phyloP scores from a whole-genome alignment of 495 filamentous ascomycete species.

The Annulohypoxylon bovei region DNA sequence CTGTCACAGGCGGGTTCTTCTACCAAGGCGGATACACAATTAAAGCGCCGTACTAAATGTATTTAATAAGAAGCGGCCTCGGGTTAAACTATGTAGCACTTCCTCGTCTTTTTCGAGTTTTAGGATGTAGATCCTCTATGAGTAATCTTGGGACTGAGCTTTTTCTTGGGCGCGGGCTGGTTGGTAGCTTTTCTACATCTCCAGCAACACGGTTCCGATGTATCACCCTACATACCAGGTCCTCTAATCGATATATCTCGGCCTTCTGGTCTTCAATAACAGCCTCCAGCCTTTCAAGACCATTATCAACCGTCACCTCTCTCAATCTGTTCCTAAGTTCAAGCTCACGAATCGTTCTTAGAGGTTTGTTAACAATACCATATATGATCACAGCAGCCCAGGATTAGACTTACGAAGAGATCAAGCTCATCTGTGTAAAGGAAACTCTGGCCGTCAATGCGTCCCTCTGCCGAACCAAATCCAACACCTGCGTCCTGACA shows the following conservation, averaged over 20 bases:
- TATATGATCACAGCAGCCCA: background rate
- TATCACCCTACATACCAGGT: conserved; percentile 42
- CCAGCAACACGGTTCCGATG: conserved; percentile 36
- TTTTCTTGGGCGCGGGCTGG: conserved; percentile 14
- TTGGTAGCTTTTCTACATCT: conserved; percentile 10
- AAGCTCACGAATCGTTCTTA: conserved; percentile 46
- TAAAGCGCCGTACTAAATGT: conserved; percentile 30
- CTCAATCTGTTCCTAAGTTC: conserved; percentile 32
- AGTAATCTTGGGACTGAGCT: background rate
- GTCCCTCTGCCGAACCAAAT: conserved; percentile 59
- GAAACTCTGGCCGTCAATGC: conserved; percentile 51
- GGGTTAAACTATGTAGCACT: conserved; percentile 10
- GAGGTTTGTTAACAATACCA: background rate
- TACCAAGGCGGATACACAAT: conserved; percentile 75
- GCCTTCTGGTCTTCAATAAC: conserved; percentile 41
- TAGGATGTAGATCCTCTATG: background rate
- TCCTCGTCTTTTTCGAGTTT: conserved; percentile 4
- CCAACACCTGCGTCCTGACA: conserved; percentile 49
- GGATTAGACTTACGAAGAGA: conserved; percentile 47
- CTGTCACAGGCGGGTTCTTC: conserved; percentile 69
- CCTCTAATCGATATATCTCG: conserved; percentile 45
- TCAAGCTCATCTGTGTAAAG: conserved; percentile 52
- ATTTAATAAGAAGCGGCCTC: background rate
- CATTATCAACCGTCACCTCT: conserved; percentile 27
- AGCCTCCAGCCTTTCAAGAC: conserved; percentile 41